Percentiles rank a stretch among this genome's conserved stretches.
phyloP scores from a whole-genome alignment of 2,329 filamentous ascomycete species.

The Curvularia verruculosa region DNA sequence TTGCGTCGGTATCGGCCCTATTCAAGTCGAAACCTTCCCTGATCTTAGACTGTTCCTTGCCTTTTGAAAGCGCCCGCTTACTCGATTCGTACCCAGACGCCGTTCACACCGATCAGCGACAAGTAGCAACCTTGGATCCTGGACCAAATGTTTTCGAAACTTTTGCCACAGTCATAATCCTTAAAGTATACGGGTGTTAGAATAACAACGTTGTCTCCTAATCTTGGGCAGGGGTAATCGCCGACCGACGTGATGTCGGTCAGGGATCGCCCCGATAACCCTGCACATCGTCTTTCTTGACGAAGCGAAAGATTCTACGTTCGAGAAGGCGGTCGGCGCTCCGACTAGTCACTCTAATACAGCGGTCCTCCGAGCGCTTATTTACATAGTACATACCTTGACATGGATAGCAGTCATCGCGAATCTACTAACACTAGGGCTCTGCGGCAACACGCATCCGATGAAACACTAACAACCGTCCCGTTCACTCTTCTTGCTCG shows the following conservation, averaged over 20 bases:
- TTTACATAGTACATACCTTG: no score
- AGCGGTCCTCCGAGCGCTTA: constrained; percentile 1
- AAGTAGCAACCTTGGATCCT: background rate
- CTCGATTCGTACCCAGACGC: constrained; percentile 10
- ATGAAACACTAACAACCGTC: constrained; percentile 10
- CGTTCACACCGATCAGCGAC: constrained; percentile 8
- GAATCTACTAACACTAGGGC: constrained; percentile 2
- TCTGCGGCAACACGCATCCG: constrained; percentile 2
- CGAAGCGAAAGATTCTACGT: background rate
- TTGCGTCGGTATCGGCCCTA: constrained; percentile 10
- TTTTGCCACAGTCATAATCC: constrained; percentile 5
- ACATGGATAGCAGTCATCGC: constrained; percentile 1
- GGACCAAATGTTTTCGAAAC: constrained; percentile 7
- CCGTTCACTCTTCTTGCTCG: background rate
- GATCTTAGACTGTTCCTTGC: background rate
- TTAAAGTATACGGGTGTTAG: constrained; percentile 10
- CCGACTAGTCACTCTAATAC: background rate
- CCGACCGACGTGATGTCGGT: background rate
- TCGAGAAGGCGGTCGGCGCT: background rate
- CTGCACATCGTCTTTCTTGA: background rate
- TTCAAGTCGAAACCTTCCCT: constrained; percentile 12
- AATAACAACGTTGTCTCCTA: background rate
- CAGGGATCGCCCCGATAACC: background rate
- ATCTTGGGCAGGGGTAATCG: background rate
- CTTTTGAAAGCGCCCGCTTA: constrained; percentile 10